phyloP scores from a whole-genome alignment of 2,329 filamentous ascomycete species.

The Phoma sp. region DNA sequence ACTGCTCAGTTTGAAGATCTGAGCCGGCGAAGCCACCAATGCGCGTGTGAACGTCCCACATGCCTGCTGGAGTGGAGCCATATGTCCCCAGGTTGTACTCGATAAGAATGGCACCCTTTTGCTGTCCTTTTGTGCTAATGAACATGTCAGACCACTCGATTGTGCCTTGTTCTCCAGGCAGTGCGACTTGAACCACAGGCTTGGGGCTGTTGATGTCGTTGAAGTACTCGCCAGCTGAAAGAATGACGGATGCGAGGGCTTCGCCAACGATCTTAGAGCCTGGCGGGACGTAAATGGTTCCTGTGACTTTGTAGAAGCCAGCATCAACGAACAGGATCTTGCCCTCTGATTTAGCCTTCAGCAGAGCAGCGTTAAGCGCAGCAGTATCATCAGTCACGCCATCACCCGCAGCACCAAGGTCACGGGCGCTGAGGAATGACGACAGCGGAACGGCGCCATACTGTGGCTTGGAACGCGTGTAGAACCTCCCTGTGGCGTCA shows the following conservation, averaged over 20 bases:
- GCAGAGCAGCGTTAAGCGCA: conserved; percentile 76
- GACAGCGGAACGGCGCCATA: conserved; percentile 60
- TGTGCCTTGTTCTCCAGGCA: conserved; percentile 67
- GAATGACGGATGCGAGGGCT: conserved; percentile 82
- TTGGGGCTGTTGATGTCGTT: conserved; percentile 62
- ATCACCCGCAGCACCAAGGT: conserved; percentile 74
- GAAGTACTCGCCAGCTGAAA: conserved; percentile 70
- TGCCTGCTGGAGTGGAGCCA: conserved; percentile 67
- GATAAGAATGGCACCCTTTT: conserved; percentile 73
- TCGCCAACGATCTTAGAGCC: conserved; percentile 84
- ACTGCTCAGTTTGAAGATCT: conserved; percentile 76
- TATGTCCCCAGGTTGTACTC: conserved; percentile 71
- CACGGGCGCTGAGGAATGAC: conserved; percentile 64
- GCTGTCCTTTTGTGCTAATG: conserved; percentile 71
- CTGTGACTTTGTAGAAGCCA: conserved; percentile 63
- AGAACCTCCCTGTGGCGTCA: conserved; percentile 57
- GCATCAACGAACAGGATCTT: conserved; percentile 65
- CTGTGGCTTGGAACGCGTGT: conserved; percentile 59
- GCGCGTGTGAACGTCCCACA: conserved; percentile 90
- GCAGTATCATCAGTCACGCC: conserved; percentile 84
- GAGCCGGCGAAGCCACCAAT: conserved; percentile 83
- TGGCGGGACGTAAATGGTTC: conserved; percentile 65
- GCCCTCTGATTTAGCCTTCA: conserved; percentile 65
- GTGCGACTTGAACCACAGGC: conserved; percentile 72
- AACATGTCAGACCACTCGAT: conserved; percentile 78